A percentile compares a stretch with the other conserved stretches of the same genome.
phyloP scores from a whole-genome alignment of 352 stramenopile genomes.

The Pythium oligandrum region DNA sequence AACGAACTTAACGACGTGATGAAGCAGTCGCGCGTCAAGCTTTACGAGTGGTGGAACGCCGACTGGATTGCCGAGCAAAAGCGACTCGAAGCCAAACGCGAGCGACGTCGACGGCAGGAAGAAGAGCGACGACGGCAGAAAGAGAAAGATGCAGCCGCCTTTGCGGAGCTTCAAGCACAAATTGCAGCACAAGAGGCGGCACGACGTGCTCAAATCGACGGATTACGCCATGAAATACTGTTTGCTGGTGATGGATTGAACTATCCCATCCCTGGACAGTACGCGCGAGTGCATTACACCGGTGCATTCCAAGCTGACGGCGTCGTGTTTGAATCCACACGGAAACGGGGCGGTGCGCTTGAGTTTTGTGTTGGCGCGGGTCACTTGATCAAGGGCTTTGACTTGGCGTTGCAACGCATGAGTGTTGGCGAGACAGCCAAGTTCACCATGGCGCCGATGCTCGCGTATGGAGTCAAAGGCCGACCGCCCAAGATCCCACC shows the following conservation, averaged over 20 bases:
- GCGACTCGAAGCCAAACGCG: conserved; percentile 45
- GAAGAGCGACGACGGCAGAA: conserved; percentile 41
- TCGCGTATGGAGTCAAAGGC: conserved; percentile 73
- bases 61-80: conserved; percentile 68
- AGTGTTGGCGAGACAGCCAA: conserved; percentile 67
- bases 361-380: conserved; percentile 73
- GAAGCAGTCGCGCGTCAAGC: conserved; percentile 32
- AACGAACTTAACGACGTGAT: conserved; percentile 64
- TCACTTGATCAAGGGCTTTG: conserved; percentile 65
- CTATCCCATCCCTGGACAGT: conserved; percentile 56
- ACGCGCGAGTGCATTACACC: conserved; percentile 66
- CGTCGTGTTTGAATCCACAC: conserved; percentile 62
- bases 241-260: conserved; percentile 56
- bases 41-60: conserved; percentile 67
- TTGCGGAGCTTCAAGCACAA: conserved; percentile 35
- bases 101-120: conserved; percentile 39
- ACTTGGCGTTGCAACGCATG: conserved; percentile 67
- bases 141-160: conserved; percentile 34
- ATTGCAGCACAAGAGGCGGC: conserved; percentile 39
- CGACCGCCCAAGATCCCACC: conserved; percentile 59
- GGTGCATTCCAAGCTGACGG: conserved; percentile 45
- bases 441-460: conserved; percentile 52
- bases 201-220: conserved; percentile 31
- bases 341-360: conserved; percentile 48
- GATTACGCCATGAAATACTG: conserved; percentile 41